Evolutionary conservation across 805 yeast species (phyloP).

Genomic region (Candida glaebosa): DNA sequence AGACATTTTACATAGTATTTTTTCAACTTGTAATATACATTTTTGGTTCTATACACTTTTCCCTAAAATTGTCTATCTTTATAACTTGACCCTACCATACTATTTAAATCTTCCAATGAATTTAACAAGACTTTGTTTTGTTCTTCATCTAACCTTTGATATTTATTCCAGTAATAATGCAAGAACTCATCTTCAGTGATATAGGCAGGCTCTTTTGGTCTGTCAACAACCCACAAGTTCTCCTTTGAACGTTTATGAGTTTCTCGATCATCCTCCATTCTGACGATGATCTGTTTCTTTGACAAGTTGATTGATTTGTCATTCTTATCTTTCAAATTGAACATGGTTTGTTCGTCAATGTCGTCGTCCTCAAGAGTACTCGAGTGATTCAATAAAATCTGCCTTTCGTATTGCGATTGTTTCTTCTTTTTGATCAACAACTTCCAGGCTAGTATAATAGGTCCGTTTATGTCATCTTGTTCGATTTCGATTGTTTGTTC

Average conservation of each 20-base stretch:
- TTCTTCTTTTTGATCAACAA: constrained; percentile 43
- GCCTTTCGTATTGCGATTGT: constrained; percentile 51
- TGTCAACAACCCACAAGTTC: constrained; percentile 65
- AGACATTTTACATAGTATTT: background rate
- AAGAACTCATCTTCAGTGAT: constrained; percentile 37
- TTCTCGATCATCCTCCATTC: constrained; percentile 94
- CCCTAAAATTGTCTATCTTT: constrained; percentile 37
- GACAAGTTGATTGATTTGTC: constrained; percentile 21
- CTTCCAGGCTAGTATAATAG: constrained; percentile 41
- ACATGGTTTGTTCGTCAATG: constrained; percentile 25
- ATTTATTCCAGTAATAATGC: constrained; percentile 48
- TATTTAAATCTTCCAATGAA: constrained; percentile 52
- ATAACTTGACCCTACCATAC: constrained; percentile 52
- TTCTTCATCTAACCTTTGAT: constrained; percentile 42
- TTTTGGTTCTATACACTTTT: background rate
- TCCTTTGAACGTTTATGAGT: constrained; percentile 84
- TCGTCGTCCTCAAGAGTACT: constrained; percentile 18
- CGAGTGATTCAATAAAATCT: constrained; percentile 34
- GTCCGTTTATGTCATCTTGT: constrained; percentile 21
- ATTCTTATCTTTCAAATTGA: constrained; percentile 20
- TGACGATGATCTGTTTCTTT: constrained; percentile 55
- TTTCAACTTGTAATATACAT: background rate
- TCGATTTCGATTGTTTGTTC: constrained; percentile 10
- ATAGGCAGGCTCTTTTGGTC: constrained; percentile 34
- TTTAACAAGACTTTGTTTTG: constrained; percentile 42